phyloP scores from a whole-genome alignment of 2,329 filamentous ascomycete species.

The Fusarium sp. region DNA sequence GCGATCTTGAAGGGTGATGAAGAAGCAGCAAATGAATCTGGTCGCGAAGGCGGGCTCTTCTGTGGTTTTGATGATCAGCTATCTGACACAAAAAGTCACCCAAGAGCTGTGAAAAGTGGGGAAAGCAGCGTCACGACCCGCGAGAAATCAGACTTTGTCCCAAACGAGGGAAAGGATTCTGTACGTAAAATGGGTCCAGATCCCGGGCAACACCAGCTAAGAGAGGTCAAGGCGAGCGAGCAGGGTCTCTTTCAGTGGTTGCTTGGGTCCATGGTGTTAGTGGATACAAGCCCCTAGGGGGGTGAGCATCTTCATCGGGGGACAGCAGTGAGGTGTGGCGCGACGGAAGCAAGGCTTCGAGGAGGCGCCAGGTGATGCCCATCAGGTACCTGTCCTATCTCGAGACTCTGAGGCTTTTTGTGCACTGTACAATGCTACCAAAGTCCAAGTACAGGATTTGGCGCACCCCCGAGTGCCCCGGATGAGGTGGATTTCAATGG shows the following conservation, averaged over 20 bases:
- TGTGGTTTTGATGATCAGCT: constrained; percentile 45
- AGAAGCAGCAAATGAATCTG: constrained; percentile 39
- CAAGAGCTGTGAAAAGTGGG: constrained; percentile 41
- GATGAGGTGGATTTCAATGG: constrained; percentile 19
- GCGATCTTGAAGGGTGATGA: constrained; percentile 43
- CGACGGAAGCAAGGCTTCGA: background rate
- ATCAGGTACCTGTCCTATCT: background rate
- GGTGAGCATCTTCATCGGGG: background rate
- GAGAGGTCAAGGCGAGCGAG: constrained; percentile 16
- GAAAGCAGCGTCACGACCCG: constrained; percentile 38
- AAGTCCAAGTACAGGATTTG: background rate
- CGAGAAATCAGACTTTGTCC: constrained; percentile 31
- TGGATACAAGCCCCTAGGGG: background rate
- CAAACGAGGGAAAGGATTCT: constrained; percentile 16
- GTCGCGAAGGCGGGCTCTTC: constrained; percentile 42
- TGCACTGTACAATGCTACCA: constrained; percentile 19
- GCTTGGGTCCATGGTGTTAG: constrained; percentile 9
- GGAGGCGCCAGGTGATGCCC: background rate
- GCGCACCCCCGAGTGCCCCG: constrained; percentile 14
- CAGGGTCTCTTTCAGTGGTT: constrained; percentile 29
- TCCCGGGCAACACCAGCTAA: constrained; percentile 16
- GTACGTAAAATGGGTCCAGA: constrained; percentile 19
- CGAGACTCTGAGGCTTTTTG: constrained; percentile 5
- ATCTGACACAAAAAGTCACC: constrained; percentile 34
- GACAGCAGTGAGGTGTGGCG: constrained; percentile 2